phyloP scores from a whole-genome alignment of 805 yeast genomes.

The Diddensiella santjacobensis region DNA sequence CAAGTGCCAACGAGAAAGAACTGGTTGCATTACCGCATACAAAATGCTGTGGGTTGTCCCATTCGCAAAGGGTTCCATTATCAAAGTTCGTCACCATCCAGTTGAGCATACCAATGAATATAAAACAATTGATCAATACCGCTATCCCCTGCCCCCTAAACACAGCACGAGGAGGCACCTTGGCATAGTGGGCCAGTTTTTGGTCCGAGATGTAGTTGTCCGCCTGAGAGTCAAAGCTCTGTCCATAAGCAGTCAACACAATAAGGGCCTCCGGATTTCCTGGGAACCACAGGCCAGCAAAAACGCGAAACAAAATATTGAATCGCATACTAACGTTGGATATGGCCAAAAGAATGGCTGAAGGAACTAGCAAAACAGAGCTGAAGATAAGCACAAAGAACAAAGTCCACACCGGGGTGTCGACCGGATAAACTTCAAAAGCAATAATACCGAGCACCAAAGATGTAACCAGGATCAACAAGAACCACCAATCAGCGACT shows the following conservation, averaged over 20 bases:
- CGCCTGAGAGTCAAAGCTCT: conserved; percentile 42
- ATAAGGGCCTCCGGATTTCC: conserved; percentile 54
- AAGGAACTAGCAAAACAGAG: conserved; percentile 53
- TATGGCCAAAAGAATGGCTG: conserved; percentile 47
- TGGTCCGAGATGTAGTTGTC: conserved; percentile 48
- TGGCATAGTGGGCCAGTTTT: conserved; percentile 58
- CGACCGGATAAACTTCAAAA: conserved; percentile 40
- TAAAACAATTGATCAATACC: conserved; percentile 38
- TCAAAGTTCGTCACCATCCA: conserved; percentile 33
- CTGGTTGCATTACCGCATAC: conserved; percentile 39
- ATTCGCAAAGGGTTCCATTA: conserved; percentile 40
- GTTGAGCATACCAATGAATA: conserved; percentile 32
- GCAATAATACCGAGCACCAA: conserved; percentile 42
- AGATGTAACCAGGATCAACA: conserved; percentile 43
- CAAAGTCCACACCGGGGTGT: conserved; percentile 60
- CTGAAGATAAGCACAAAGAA: conserved; percentile 54
- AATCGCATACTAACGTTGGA: conserved; percentile 55
- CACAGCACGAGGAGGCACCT: conserved; percentile 54
- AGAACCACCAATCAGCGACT: conserved; percentile 74
- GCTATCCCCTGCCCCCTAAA: conserved; percentile 45
- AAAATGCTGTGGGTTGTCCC: conserved; percentile 37
- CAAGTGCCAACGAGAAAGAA: conserved; percentile 46
- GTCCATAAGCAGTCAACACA: conserved; percentile 44
- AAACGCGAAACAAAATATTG: conserved; percentile 58
- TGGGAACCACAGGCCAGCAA: conserved; percentile 64